These are phyloP conservation scores for Fraxinus greggii DNA, from an alignment of 305 asterid genomes.

Conservation along the genomic window DNA sequence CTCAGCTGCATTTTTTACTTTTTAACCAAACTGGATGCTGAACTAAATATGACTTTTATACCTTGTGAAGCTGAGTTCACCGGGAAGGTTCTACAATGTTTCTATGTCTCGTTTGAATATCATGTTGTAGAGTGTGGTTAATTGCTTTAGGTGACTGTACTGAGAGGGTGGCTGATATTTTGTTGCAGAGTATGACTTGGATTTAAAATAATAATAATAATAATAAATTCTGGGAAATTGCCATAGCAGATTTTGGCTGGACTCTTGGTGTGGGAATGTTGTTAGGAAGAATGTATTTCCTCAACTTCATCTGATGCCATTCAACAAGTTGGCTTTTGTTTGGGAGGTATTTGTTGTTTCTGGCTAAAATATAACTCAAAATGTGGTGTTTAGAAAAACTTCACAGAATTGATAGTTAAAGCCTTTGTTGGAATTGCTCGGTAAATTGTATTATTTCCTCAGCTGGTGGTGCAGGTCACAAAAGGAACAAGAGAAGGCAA, in stretches of 20 bases:
- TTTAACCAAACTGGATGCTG: background rate
- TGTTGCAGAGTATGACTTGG: background rate
- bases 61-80: background rate
- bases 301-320: background rate
- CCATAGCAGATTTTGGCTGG: background rate
- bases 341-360: background rate
- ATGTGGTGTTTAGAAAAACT: background rate
- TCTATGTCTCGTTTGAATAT: background rate
- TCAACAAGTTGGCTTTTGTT: background rate
- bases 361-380: background rate
- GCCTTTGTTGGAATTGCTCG: background rate
- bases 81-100: background rate
- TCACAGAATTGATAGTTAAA: background rate
- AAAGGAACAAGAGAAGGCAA: background rate
- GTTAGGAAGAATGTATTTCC: background rate
- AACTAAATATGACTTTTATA: background rate
- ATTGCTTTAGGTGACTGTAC: background rate
- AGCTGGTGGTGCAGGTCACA: background rate
- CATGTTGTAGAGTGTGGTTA: background rate
- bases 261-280: background rate
- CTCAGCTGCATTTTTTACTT: background rate
- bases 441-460: background rate
- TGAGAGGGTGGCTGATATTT: background rate
- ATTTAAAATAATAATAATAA: background rate
- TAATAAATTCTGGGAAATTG: background rate